Evolutionary conservation across 208 protist genomes (phyloP).

Genomic region (Leishmania guyanensis): DNA sequence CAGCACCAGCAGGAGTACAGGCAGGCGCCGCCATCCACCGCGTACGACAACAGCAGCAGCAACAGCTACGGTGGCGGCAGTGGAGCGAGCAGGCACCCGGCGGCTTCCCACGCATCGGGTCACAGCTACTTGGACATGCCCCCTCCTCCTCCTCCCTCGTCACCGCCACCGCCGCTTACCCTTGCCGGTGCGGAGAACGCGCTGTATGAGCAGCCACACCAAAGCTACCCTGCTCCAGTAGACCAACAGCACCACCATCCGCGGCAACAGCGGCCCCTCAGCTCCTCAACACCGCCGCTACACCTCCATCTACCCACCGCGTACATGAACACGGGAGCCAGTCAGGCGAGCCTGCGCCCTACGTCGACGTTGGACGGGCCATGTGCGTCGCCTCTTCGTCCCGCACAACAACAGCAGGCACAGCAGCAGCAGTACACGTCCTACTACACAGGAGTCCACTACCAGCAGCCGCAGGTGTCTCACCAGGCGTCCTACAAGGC

Average conservation of each 20-base stretch:
- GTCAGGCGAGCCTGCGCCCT: not conserved
- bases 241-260: not conserved
- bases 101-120: not conserved
- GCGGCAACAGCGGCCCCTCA: conserved; percentile 5
- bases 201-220: not conserved
- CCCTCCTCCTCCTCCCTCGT: conserved; percentile 11
- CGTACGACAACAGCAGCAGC: not conserved
- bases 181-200: not conserved
- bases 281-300: not conserved
- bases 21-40: not conserved
- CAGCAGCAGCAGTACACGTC: conserved; percentile 7
- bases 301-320: conserved; percentile 27
- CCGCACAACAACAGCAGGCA: conserved; percentile 9
- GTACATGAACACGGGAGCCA: conserved; percentile 20
- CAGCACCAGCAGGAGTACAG: not conserved
- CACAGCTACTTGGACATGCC: not conserved
- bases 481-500: not conserved
- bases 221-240: not conserved
- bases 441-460: not conserved
- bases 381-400: not conserved
- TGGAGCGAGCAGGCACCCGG: not conserved
- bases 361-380: not conserved
- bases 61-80: not conserved
- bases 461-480: conserved; percentile 1
- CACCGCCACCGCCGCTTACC: conserved; percentile 14